phyloP scores from a whole-genome alignment of 306 rosid genomes.

The Prunus campanulata region DNA sequence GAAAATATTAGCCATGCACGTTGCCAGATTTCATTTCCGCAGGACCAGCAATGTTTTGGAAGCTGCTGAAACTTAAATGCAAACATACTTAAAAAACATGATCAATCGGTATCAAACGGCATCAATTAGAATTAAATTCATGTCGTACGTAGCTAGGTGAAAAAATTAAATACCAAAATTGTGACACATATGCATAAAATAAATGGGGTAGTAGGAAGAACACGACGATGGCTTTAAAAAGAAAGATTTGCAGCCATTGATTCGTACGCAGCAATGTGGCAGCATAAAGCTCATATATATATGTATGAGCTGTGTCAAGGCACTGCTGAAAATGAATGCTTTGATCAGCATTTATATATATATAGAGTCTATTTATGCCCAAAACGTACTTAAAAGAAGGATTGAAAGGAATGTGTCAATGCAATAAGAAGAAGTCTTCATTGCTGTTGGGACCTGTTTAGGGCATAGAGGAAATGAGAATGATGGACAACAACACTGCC shows the following conservation, averaged over 20 bases:
- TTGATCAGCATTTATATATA: not conserved
- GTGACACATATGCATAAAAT: not conserved
- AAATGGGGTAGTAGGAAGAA: constrained; percentile 30
- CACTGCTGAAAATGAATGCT: not conserved
- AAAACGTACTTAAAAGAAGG: not conserved
- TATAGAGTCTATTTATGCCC: no score
- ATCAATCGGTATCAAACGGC: no score
- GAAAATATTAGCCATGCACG: not conserved
- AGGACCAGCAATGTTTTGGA: not conserved
- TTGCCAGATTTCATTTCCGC: not conserved
- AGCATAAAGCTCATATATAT: not conserved
- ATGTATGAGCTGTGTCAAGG: not conserved
- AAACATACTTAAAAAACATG: not conserved
- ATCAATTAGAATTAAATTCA: not conserved
- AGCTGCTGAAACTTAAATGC: not conserved
- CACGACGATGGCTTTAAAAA: constrained; percentile 13
- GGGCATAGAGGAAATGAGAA: not conserved
- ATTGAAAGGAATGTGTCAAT: not conserved
- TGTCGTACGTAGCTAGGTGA: not conserved
- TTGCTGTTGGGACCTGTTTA: not conserved
- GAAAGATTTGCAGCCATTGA: constrained; percentile 25
- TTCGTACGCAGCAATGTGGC: not conserved
- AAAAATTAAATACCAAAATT: not conserved
- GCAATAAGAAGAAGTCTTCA: not conserved
- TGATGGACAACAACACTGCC: not conserved